A percentile compares a stretch with the other conserved stretches of the same genome.
Conservation (phyloP, 140 eudicot species). For the Cichorium intybus region DNA sequence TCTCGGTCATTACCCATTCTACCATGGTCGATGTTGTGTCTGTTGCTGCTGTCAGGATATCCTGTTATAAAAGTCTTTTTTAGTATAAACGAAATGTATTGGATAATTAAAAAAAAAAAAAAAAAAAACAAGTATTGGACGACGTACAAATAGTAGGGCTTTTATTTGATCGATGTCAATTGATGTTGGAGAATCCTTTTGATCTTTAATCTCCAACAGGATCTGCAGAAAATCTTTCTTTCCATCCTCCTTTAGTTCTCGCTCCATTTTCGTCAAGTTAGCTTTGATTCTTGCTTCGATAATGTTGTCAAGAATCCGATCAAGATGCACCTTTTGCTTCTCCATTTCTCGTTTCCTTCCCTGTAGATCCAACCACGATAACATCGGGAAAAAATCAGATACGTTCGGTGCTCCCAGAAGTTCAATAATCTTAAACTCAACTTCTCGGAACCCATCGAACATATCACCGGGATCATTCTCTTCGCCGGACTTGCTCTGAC, state of each 20-base stretch:
- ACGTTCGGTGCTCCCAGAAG: conserved; percentile 41
- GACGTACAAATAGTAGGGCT: conserved; percentile 43
- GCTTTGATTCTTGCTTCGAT: conserved; percentile 22
- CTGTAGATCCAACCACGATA: conserved; percentile 51
- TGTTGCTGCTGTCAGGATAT: conserved; percentile 38
- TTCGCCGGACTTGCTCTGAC: conserved; percentile 36
- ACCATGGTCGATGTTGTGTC: conserved; percentile 48
- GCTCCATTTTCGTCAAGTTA: neutral
- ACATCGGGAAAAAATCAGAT: conserved; percentile 46
- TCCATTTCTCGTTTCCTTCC: conserved; percentile 35
- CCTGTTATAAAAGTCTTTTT: conserved; percentile 23
- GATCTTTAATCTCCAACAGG: conserved; percentile 42
- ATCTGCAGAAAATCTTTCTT: conserved; percentile 48
- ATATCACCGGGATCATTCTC: conserved; percentile 30
- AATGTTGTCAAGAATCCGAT: conserved; percentile 27
- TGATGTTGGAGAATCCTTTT: conserved; percentile 29
- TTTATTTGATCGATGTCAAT: conserved; percentile 39
- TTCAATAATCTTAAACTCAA: conserved; percentile 35
- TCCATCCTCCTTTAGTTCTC: neutral
- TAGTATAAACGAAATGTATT: neutral
- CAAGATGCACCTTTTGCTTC: conserved; percentile 17
- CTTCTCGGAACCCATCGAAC: conserved; percentile 45
- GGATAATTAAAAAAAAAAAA: neutral
- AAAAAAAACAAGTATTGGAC: neutral
- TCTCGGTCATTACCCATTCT: conserved; percentile 53